These are phyloP conservation scores for Rhodosporidiobolus odoratus DNA, from an alignment of 768 basidiomycete genomes.

Conservation along the genomic window DNA sequence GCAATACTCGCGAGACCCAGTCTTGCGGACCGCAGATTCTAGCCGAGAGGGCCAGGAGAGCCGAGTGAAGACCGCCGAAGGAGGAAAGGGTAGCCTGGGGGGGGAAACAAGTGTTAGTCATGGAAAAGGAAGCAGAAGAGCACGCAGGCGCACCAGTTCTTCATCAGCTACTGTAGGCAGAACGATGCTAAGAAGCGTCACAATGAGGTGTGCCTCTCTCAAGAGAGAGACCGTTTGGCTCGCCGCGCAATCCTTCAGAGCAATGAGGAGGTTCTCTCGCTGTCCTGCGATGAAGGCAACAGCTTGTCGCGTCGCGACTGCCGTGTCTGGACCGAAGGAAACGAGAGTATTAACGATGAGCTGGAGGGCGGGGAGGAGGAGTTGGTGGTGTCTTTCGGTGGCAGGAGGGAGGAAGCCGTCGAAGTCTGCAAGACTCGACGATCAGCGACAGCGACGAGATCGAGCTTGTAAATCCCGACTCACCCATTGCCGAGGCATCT, in stretches of 20 bases:
- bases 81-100: constrained; percentile 51
- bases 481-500: constrained; percentile 76
- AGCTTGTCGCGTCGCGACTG: constrained; percentile 66
- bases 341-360: constrained; percentile 65
- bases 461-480: background rate
- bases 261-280: constrained; percentile 71
- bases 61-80: constrained; percentile 78
- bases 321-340: constrained; percentile 45
- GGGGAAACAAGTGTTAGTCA: background rate
- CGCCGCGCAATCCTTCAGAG: constrained; percentile 69
- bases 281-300: constrained; percentile 76
- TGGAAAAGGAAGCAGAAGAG: background rate
- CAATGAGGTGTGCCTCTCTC: constrained; percentile 72
- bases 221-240: constrained; percentile 61
- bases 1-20: constrained; percentile 58
- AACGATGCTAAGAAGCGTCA: constrained; percentile 64
- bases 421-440: constrained; percentile 54
- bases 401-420: constrained; percentile 84
- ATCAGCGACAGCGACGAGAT: background rate
- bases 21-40: constrained; percentile 60
- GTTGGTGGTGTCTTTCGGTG: constrained; percentile 81
- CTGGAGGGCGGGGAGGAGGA: constrained; percentile 80
- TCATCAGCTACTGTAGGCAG: constrained; percentile 66
- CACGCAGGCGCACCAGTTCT: constrained; percentile 61
- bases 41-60: constrained; percentile 69